A percentile compares a stretch with the other conserved stretches of the same genome.
Conservation (phyloP, 345 rosid genomes). For the Pelargonium nanum region DNA sequence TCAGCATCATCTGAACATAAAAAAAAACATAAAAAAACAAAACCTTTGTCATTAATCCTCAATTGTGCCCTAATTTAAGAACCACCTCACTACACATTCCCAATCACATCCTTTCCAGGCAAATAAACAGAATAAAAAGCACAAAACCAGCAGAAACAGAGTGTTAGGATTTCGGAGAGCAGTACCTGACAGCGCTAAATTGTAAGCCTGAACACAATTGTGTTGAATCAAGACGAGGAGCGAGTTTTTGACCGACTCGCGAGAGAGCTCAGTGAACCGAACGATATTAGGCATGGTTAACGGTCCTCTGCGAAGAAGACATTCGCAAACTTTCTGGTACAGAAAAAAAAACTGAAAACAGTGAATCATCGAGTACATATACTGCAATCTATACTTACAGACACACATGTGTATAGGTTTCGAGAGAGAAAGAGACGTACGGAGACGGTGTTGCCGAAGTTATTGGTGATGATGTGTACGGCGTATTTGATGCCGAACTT, state of each 20-base stretch:
- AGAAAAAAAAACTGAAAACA: neutral
- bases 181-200: slow-evolving; percentile 32
- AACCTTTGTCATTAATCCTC: neutral
- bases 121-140: neutral
- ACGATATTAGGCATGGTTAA: slow-evolving; percentile 35
- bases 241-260: slow-evolving; percentile 47
- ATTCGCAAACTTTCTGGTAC: slow-evolving; percentile 74
- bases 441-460: slow-evolving; percentile 74
- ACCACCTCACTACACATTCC: neutral
- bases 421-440: slow-evolving; percentile 21
- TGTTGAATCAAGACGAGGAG: slow-evolving; percentile 68
- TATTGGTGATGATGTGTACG: slow-evolving; percentile 53
- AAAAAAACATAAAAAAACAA: neutral
- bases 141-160: neutral
- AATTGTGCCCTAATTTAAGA: neutral
- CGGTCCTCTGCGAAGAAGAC: slow-evolving; percentile 61
- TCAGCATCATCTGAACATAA: slow-evolving; percentile 32
- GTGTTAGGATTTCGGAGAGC: neutral
- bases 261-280: slow-evolving; percentile 34
- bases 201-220: slow-evolving; percentile 74
- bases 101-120: neutral
- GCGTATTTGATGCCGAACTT: slow-evolving; percentile 59
- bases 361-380: neutral
- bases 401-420: neutral
- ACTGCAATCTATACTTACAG: neutral